Evolutionary conservation across 2,329 filamentous ascomycete genomes (phyloP).

Genomic region (Madurella mycetomatis): DNA sequence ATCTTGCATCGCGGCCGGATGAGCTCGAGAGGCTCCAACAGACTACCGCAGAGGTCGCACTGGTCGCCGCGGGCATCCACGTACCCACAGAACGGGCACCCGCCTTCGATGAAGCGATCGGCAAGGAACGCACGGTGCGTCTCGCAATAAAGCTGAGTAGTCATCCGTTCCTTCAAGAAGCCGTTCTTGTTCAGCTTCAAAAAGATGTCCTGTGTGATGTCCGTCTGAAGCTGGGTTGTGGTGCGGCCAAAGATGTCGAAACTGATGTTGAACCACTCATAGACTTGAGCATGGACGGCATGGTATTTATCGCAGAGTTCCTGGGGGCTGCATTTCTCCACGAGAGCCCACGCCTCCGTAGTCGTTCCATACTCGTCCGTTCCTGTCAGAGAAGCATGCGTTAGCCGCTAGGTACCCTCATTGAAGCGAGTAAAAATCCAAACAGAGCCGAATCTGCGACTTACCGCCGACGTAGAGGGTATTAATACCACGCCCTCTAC

Average conservation of each 20-base stretch:
- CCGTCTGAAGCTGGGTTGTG: constrained; percentile 65
- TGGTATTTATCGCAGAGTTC: constrained; percentile 90
- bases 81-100: constrained; percentile 61
- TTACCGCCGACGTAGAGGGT: constrained; percentile 66
- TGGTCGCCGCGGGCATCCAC: constrained; percentile 69
- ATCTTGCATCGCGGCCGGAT: constrained; percentile 69
- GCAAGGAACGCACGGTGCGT: constrained; percentile 55
- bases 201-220: constrained; percentile 71
- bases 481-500: constrained; percentile 46
- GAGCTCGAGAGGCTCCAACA: constrained; percentile 52
- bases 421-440: neutral
- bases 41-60: constrained; percentile 55
- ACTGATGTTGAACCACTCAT: constrained; percentile 75
- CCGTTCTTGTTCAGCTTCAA: constrained; percentile 64
- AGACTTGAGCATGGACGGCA: constrained; percentile 80
- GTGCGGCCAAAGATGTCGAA: constrained; percentile 75
- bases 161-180: constrained; percentile 62
- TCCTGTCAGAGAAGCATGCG: no score
- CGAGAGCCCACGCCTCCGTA: constrained; percentile 90
- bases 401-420: no score
- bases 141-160: constrained; percentile 69
- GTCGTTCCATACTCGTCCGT: constrained; percentile 83
- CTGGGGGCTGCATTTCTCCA: constrained; percentile 72
- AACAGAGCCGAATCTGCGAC: neutral
- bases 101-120: constrained; percentile 62